These are phyloP conservation scores for Trichosporon ovoides DNA, from an alignment of 1,284 basidiomycete species.

Conservation along the genomic window DNA sequence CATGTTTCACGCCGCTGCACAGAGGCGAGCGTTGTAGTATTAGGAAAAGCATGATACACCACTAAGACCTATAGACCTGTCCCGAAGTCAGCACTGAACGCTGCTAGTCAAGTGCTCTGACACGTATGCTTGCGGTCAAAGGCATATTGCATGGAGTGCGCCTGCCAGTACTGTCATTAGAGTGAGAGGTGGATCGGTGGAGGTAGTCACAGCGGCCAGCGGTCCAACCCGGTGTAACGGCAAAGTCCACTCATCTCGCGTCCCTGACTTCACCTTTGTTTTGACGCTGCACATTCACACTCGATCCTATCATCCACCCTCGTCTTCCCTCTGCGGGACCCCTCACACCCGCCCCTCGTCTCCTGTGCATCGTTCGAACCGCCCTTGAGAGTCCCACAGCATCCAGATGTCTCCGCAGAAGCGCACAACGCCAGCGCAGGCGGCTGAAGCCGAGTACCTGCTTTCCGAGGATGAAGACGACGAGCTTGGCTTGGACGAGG, in stretches of 20 bases:
- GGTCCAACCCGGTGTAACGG: too few species aligned
- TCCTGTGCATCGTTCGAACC: not conserved
- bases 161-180: too few species aligned
- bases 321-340: too few species aligned
- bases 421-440: not conserved
- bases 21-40: constrained; percentile 4
- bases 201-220: too few species aligned
- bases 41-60: constrained; percentile 6
- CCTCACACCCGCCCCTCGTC: not conserved
- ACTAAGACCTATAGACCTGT: not conserved
- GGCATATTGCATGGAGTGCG: too few species aligned
- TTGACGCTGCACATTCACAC: too few species aligned
- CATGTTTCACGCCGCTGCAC: not conserved
- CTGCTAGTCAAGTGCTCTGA: too few species aligned
- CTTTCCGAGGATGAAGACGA: constrained; percentile 30
- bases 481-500: constrained; percentile 25
- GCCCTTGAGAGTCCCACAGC: not conserved
- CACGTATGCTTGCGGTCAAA: too few species aligned
- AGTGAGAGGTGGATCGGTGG: too few species aligned
- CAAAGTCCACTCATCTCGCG: too few species aligned
- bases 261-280: not conserved
- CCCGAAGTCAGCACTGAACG: too few species aligned
- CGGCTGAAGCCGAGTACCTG: not conserved
- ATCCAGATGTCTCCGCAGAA: not conserved
- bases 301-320: too few species aligned